A percentile compares a stretch with the other conserved stretches of the same genome.
phyloP scores from a whole-genome alignment of 352 stramenopile genomes.

The Globisporangium sylvaticum region DNA sequence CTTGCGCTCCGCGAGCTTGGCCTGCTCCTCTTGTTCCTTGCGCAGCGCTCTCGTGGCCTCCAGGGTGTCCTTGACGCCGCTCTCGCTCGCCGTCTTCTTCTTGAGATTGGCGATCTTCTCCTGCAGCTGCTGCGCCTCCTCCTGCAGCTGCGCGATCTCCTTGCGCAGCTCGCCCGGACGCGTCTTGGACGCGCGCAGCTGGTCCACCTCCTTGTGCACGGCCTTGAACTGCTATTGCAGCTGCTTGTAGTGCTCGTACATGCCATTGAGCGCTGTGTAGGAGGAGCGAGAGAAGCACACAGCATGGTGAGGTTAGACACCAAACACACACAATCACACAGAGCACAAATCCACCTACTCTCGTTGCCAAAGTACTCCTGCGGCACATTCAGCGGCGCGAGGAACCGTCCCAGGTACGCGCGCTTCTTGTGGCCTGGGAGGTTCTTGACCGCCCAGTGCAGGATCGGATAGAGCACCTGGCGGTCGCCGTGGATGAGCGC shows the following conservation, averaged over 20 bases:
- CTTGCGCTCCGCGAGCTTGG: constrained; percentile 87
- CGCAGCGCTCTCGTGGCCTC: constrained; percentile 88
- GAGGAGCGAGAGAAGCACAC: background rate
- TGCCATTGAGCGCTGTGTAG: constrained; percentile 45
- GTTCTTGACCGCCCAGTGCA: constrained; percentile 91
- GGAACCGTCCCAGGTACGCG: constrained; percentile 91
- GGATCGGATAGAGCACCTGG: constrained; percentile 86
- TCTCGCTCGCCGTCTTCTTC: constrained; percentile 80
- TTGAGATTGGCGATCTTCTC: constrained; percentile 90
- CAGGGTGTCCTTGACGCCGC: constrained; percentile 87
- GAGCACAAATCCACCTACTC: constrained; percentile 25
- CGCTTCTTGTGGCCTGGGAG: constrained; percentile 89
- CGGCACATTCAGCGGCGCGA: constrained; percentile 91
- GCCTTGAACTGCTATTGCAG: constrained; percentile 92
- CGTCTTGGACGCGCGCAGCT: constrained; percentile 73
- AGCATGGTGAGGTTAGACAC: background rate
- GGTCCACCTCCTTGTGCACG: constrained; percentile 89
- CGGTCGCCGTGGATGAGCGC: constrained; percentile 81
- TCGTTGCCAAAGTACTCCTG: constrained; percentile 91
- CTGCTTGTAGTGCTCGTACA: constrained; percentile 90
- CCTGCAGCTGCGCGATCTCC: constrained; percentile 91
- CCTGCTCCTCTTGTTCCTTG: constrained; percentile 93
- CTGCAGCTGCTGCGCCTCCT: constrained; percentile 86
- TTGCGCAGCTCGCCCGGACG: constrained; percentile 79
- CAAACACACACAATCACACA: background rate